Base-by-base conservation (phyloP, 257 asterid species). In the Knoxia roxburghii region DNA sequence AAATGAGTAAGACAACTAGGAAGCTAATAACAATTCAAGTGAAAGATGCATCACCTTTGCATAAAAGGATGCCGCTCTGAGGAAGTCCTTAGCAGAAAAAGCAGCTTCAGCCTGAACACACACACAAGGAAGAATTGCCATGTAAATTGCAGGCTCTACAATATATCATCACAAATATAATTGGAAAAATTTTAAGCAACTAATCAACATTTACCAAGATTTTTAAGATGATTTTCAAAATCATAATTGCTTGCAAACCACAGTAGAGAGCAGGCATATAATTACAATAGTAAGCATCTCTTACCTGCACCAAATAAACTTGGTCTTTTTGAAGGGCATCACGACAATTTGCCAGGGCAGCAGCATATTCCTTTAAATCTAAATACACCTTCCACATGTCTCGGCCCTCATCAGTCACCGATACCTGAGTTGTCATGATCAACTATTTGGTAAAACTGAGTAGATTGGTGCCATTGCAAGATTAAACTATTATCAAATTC, bases 21-120 rank as follows among this genome's bases (percentile, higher is more conserved):
- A 60, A 58, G 55, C 43, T 37, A 51, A 17, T 2, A 41, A 53
- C 30, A 69, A 23, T 2, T 8, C 4, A 33, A 65, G 61, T 33
- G 11, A 29, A 72, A 62, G 40, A 12, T 12, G 39, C 33, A 26
- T 40, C 74, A 93, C 97, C 87, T 94, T 94, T 29, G 99, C 96
- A 76, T 82, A 94, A 80, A 90, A 94, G 55, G 95, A 90, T 79
- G 97, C 89, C 53, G 99, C 96, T 82, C 99, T 87, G 81, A 84
- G 77, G 72, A 88, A 94, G 77, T 94, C 99, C 86, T 88, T 94
- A 6, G 82, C 81, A 75, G 76, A 69, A 84, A 94, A 94, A 72
- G 96, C 99, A 75, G 83, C 81, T 77, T 94, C 99, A 72, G 97
- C 99, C 99, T 93, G 89, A n/a, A n/a, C n/a, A n/a, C n/a, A n/a